phyloP scores from a whole-genome alignment of 1,284 basidiomycete species.

The Golubevia sp. region DNA sequence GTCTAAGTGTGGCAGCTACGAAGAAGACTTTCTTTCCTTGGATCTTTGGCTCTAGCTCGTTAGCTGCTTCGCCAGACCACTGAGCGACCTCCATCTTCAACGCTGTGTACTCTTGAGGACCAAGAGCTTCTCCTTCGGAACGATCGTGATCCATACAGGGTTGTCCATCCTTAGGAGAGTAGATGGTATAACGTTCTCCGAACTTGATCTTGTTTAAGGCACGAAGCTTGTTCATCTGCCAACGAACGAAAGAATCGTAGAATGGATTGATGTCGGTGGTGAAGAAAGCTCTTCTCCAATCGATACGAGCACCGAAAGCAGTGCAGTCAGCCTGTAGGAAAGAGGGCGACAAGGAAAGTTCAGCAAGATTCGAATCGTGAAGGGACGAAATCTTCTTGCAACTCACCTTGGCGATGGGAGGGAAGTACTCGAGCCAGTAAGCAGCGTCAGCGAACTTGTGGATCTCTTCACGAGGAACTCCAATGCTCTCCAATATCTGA shows the following conservation, averaged over 20 bases:
- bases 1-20: slow-evolving; percentile 92
- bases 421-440: slow-evolving; percentile 93
- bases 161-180: slow-evolving; percentile 98
- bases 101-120: slow-evolving; percentile 94
- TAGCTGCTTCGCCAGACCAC: slow-evolving; percentile 74
- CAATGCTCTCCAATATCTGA: slow-evolving; percentile 91
- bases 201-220: slow-evolving; percentile 70
- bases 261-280: slow-evolving; percentile 96
- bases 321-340: slow-evolving; percentile 78
- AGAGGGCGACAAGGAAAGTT: background rate
- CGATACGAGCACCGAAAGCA: slow-evolving; percentile 87
- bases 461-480: slow-evolving; percentile 82
- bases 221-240: slow-evolving; percentile 96
- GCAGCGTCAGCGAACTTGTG: slow-evolving; percentile 93
- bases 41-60: slow-evolving; percentile 67
- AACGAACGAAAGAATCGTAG: slow-evolving; percentile 95
- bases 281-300: slow-evolving; percentile 94
- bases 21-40: slow-evolving; percentile 83
- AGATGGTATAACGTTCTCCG: slow-evolving; percentile 97
- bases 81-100: slow-evolving; percentile 92
- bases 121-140: slow-evolving; percentile 88
- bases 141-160: slow-evolving; percentile 99
- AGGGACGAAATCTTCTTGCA: background rate
- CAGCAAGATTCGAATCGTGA: background rate
- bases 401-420: slow-evolving; percentile 84